These are phyloP conservation scores for Chlamydomonas schloesseri DNA, from an alignment of 139 green algal species.

Conservation along the genomic window DNA sequence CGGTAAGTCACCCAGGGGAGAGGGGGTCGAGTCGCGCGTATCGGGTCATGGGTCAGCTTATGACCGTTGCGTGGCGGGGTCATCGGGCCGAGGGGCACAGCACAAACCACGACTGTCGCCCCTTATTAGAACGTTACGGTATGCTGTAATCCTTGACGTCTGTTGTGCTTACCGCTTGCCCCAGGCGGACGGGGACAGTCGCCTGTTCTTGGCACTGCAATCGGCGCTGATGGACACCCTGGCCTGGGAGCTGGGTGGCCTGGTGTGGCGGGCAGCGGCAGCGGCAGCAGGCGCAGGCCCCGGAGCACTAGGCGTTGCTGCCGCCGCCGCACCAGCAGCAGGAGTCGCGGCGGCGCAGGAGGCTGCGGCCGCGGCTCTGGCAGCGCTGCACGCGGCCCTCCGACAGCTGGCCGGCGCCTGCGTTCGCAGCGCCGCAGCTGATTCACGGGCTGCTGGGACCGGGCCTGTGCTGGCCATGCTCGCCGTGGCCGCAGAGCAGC, in stretches of 20 bases:
- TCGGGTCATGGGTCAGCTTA: too few relatives aligned
- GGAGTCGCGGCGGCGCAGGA: not conserved
- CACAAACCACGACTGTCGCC: too few relatives aligned
- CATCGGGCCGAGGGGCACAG: too few relatives aligned
- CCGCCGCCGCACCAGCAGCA: too few relatives aligned
- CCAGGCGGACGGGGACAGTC: not conserved
- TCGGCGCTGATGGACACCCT: not conserved
- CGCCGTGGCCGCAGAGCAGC: too few relatives aligned
- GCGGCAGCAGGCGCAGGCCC: not conserved
- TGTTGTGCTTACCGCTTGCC: too few relatives aligned
- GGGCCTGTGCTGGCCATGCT: not conserved
- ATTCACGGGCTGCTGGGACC: not conserved
- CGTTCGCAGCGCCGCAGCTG: not conserved
- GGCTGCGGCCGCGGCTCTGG: not conserved
- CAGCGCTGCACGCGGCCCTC: slow-evolving; percentile 7
- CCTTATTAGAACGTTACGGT: too few relatives aligned
- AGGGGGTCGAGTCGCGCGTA: too few relatives aligned
- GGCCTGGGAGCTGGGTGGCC: not conserved
- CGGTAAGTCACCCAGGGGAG: too few relatives aligned
- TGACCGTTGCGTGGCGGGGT: too few relatives aligned
- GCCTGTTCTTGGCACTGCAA: not conserved
- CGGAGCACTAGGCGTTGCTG: too few relatives aligned
- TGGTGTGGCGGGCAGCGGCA: not conserved
- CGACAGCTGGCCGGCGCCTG: not conserved
- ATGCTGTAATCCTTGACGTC: too few relatives aligned